Percentiles rank a stretch among this genome's conserved stretches.
These are phyloP conservation scores for Kitagawia praeruptora DNA, from an alignment of 129 eudicot genomes.

Conservation along the genomic window DNA sequence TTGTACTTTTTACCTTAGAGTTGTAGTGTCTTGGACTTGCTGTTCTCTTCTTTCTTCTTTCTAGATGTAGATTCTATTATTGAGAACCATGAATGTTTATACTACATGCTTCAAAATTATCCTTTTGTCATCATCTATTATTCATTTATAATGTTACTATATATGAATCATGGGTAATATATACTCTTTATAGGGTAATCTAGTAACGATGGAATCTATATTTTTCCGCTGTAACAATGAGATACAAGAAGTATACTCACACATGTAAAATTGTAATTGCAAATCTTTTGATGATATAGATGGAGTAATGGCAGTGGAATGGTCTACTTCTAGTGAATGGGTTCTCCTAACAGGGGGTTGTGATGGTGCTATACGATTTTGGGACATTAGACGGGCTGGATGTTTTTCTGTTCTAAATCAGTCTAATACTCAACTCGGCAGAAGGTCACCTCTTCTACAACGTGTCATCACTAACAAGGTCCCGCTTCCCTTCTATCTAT, in stretches of 20 bases:
- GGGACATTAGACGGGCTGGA: constrained; percentile 98
- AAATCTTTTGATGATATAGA: constrained; percentile 30
- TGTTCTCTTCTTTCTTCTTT: background rate
- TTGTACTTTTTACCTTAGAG: background rate
- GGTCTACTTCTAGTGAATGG: constrained; percentile 98
- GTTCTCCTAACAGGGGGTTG: constrained; percentile 91
- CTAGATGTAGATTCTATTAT: background rate
- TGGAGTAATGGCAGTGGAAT: constrained; percentile 93
- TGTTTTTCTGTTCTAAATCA: constrained; percentile 88
- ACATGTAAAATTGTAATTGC: background rate
- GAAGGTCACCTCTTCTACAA: constrained; percentile 63
- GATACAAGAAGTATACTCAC: background rate
- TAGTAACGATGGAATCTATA: background rate
- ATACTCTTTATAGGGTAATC: background rate
- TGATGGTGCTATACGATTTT: constrained; percentile 98
- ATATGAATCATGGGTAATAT: background rate
- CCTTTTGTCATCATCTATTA: background rate
- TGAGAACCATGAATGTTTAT: background rate
- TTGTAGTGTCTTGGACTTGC: background rate
- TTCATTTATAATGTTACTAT: background rate
- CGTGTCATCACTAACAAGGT: constrained; percentile 54
- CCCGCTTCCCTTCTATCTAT: background rate
- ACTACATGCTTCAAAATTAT: background rate
- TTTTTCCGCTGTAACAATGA: background rate
- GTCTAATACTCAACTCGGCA: constrained; percentile 86